Percentiles rank a stretch among this genome's conserved stretches.
Conservation (phyloP, 805 yeast species). For the Saturnispora sanitii region DNA sequence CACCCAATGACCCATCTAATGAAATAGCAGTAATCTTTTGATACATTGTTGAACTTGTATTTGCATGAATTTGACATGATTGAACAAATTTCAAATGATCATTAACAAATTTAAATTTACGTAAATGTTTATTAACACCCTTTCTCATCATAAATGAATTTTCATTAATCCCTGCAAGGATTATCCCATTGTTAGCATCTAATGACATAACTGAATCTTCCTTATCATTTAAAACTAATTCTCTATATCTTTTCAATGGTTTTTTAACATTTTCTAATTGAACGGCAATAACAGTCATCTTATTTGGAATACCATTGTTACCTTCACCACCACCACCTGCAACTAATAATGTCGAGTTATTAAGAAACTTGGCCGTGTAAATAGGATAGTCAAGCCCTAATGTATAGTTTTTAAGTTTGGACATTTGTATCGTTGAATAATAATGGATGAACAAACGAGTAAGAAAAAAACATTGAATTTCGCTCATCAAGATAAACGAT, state of each 20-base stretch:
- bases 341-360: conserved; percentile 50
- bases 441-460: neutral
- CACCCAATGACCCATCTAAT: conserved; percentile 51
- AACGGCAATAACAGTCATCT: conserved; percentile 55
- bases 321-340: conserved; percentile 98
- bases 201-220: conserved; percentile 88
- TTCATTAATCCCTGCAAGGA: conserved; percentile 73
- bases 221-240: conserved; percentile 38
- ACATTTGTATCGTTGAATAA: neutral
- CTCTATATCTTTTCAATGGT: conserved; percentile 51
- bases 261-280: conserved; percentile 40
- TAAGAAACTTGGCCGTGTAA: conserved; percentile 65
- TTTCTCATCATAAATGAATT: conserved; percentile 45
- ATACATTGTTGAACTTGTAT: conserved; percentile 44
- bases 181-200: conserved; percentile 43
- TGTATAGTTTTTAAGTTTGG: conserved; percentile 18
- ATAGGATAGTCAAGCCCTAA: conserved; percentile 58
- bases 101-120: conserved; percentile 51
- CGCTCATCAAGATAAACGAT: no score
- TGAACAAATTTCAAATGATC: conserved; percentile 53
- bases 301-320: conserved; percentile 78
- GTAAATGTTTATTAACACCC: conserved; percentile 59
- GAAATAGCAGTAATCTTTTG: conserved; percentile 54
- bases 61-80: conserved; percentile 47
- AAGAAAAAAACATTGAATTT: no score